Conservation (phyloP, 208 protist species). For the Blechomonas ayalai region DNA sequence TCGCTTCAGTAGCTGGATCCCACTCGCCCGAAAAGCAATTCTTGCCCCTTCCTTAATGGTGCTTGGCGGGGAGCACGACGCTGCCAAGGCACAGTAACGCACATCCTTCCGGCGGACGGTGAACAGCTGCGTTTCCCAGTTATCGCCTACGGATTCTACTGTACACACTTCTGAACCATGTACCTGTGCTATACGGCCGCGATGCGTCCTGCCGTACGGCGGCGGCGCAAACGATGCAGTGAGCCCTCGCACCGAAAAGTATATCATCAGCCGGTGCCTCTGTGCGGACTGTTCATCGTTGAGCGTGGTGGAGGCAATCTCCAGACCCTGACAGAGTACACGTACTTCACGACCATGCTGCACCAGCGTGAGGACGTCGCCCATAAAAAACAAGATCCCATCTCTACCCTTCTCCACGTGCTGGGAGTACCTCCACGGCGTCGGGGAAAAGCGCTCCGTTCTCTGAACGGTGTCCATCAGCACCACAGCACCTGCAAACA, state of each 20-base stretch:
- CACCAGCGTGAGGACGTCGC: conserved; percentile 71
- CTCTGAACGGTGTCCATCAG: conserved; percentile 54
- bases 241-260: conserved; percentile 59
- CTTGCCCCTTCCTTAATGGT: conserved; percentile 29
- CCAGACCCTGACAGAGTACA: conserved; percentile 44
- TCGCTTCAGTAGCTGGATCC: conserved; percentile 53
- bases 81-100: conserved; percentile 64
- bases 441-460: conserved; percentile 24
- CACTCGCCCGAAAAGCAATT: conserved; percentile 48
- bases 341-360: conserved; percentile 14
- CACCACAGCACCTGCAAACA: conserved; percentile 8
- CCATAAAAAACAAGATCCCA: conserved; percentile 63
- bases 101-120: conserved; percentile 59
- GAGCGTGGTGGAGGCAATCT: conserved; percentile 19
- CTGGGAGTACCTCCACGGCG: conserved; percentile 34
- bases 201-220: conserved; percentile 55
- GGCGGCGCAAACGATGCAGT: conserved; percentile 66
- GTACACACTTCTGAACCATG: conserved; percentile 55
- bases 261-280: conserved; percentile 54
- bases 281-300: conserved; percentile 11
- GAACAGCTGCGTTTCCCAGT: conserved; percentile 16
- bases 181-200: conserved; percentile 50
- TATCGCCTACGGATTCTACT: conserved; percentile 46
- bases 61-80: conserved; percentile 7
- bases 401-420: conserved; percentile 22